Evolutionary conservation across 2,329 filamentous ascomycete genomes (phyloP), one percentile per base, ranked within the genome.

Genomic region (Calonectria pauciramosa): DNA sequence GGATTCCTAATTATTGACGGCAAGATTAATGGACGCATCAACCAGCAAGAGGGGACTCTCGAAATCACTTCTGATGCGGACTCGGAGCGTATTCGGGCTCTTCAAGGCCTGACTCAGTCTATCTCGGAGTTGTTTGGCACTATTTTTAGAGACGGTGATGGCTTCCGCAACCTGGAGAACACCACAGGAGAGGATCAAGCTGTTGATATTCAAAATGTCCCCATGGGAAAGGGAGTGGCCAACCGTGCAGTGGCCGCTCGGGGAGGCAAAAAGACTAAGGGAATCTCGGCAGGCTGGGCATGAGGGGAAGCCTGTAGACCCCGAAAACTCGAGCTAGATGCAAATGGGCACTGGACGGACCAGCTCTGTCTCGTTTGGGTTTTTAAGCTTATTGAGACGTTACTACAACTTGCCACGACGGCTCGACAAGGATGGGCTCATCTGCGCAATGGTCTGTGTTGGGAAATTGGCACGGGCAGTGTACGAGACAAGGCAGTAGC

Each of bases 1-100:
- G 94, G 96, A 63, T 98, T 96, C 86, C 89, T 99, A 68, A 99
- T 99, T 77, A 91, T 98, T 75, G 95, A 98, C 83, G 93, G 94
- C 82, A 95, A 96, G 84, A 93, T 99, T 78, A 90, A 93, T 66
- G 97, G 95, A 76, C 94, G 94, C 85, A 96, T 99, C 82, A 94
- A 99, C 86, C 95, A 99, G 86, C 93, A 96, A 85, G 90, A 91
- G 73, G 96, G 96, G 60, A 94, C 93, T 0, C 93, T 99, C 28
- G 92, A 96, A 85, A 95, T 98, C 75, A 92, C 93, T 74, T 94
- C 92, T 72, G 88, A 90, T 70, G 93, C 90, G 59, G 95, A 98
- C 85, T 90, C 90, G 59, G 93, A 94, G 82, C 94, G 96, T 76
- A 89, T 95, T 75, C 88, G 90, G 71, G 94, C 95, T 41, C 90